Percentiles rank a stretch among this genome's conserved stretches.
These are phyloP conservation scores for Starmerella cellae DNA, from an alignment of 805 yeast genomes.

Conservation along the genomic window DNA sequence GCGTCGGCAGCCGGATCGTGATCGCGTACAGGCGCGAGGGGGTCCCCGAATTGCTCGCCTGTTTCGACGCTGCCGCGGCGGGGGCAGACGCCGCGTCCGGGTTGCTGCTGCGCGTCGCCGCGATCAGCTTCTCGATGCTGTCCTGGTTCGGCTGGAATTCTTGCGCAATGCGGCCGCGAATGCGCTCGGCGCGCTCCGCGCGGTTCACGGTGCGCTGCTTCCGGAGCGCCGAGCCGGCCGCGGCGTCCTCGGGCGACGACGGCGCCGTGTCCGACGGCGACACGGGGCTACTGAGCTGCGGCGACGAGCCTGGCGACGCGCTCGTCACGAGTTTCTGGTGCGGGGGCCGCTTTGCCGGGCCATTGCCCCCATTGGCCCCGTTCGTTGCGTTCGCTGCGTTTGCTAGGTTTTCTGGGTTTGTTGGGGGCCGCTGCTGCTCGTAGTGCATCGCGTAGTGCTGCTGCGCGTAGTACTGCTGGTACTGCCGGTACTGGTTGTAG, in stretches of 20 bases:
- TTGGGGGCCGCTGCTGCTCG: background rate
- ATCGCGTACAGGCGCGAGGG: constrained; percentile 4
- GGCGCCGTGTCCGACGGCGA: background rate
- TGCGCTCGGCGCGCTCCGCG: background rate
- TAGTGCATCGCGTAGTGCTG: background rate
- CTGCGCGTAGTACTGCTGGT: background rate
- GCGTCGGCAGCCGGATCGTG: constrained; percentile 21
- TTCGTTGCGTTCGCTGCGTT: background rate
- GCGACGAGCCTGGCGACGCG: background rate
- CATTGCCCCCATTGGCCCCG: background rate
- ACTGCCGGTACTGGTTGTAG: background rate
- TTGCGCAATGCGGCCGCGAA: background rate
- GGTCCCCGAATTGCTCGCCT: no score
- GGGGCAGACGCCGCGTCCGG: background rate
- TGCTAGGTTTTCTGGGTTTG: background rate
- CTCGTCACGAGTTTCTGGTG: background rate
- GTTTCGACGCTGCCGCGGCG: background rate
- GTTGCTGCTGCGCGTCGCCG: constrained; percentile 3
- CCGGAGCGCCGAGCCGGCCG: background rate
- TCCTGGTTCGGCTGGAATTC: constrained; percentile 5
- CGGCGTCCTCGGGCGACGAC: background rate
- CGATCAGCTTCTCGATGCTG: constrained; percentile 6
- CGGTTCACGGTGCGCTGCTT: background rate
- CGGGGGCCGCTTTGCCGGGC: background rate
- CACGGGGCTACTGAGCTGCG: background rate